Evolutionary conservation across 169 alveolate genomes (phyloP), one percentile per base, ranked within the genome.

Genomic region (Plasmodium coatneyi): DNA sequence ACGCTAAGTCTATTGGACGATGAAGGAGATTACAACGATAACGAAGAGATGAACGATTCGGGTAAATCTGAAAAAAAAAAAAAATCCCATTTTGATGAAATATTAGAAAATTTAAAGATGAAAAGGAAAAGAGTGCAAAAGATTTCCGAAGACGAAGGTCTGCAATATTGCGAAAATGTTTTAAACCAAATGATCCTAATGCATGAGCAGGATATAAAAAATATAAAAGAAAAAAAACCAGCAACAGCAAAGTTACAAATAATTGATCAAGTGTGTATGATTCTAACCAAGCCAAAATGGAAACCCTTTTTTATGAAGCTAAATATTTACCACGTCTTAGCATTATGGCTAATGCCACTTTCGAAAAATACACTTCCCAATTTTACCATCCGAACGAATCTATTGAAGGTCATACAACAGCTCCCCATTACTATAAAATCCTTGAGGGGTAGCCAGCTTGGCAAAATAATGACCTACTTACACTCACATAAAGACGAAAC

Each of bases 291-390:
- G 93, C 97, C 97, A 14, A 96, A 97, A 52, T 96, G 96, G 98
- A 79, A 96, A n/a, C 95, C 96, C 16, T 96, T 95, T 84, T 97
- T 97, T 82, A 95, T 97, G 89, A 80, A 97, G 9, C 97, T 96
- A 83, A 98, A 98, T 39, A 96, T 93, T 22, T 96, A 97, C 41
- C 97, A 93, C 22, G 98, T 97, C 9, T 83, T 97, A 91, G 97
- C 97, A 39, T 87, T 93, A 79, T 97, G 98, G 98, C 83, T 97
- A 19, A 91, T 97, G 52, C 95, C 97, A 10, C 82, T 95, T 41
- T 93, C 97, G 7, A 98, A 97, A 78, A 98, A 98, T 6, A 93
- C 98, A 19, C 96, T 97, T 12, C 98, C 98, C 1, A 96, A 94
- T 80, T 91, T 97, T 56, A 95, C 96, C 19, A 96, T 97, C 28